Evolutionary conservation across 1,284 basidiomycete genomes (phyloP), one percentile per base, ranked within the genome.

Genomic region (Trichosporon ovoides): DNA sequence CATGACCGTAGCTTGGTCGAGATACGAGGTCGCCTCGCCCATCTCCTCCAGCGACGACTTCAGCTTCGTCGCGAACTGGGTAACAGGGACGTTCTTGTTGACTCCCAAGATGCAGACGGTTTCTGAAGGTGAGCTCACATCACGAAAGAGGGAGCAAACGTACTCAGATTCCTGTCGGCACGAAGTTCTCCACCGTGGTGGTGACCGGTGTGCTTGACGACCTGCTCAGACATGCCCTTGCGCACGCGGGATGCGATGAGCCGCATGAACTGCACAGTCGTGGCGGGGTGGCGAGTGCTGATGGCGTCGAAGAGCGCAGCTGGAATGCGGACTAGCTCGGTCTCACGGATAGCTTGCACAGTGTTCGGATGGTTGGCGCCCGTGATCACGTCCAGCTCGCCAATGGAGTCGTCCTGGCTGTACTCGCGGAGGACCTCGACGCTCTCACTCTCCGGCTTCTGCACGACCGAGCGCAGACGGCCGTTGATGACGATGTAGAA

Each of bases 401-500:
- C 82, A 24, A 83, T 81, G 12, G 80, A 81, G 59, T 83, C 81
- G 55, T 82, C 94, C 74, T 98, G 94, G 48, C 96, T 94, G 69
- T 95, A 97, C 79, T 98, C 95, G 20, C 86, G 90, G 3, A 89
- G 81, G 51, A 97, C 93, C 24, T 85, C 85, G 37, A 96, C 86
- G 7, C 78, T 58, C 33, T 63, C 77, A 31, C 83, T 85, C 5
- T 85, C 86, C 28, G 82, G 82, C 55, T 80, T 80, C 56, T 83
- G 81, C 19, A 87, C 84, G 50, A 84, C 77, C 1, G 92, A 88
- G 61, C 95, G 86, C 18, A 99, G 79, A 64, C 95, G 92, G 38
- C 95, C 95, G 70, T 98, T 40, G 34, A 98, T 94, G 65, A 98
- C 91, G 56, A 99, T 96, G 76, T 96, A 98, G 77, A 98, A 97